Conservation (phyloP, 805 yeast genomes). For the Ogataea salicorniae region DNA sequence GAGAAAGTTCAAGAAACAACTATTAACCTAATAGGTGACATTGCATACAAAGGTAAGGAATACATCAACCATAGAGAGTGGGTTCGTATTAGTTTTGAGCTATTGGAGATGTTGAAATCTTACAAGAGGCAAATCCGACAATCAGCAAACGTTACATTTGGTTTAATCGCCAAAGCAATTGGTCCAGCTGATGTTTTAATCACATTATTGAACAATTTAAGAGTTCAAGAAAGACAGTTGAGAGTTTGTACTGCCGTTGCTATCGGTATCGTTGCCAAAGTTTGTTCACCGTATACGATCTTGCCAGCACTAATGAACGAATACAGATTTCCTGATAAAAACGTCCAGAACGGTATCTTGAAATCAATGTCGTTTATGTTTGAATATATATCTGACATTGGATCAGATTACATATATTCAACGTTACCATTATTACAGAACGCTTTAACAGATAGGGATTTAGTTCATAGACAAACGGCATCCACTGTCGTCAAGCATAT, state of each 20-base stretch:
- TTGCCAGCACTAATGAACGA: conserved; percentile 95
- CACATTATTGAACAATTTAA: conserved; percentile 73
- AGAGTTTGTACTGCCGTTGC: conserved; percentile 98
- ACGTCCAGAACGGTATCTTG: conserved; percentile 92
- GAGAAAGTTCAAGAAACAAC: conserved; percentile 86
- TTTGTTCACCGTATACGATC: conserved; percentile 89
- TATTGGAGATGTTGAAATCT: conserved; percentile 83
- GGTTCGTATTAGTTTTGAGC: conserved; percentile 93
- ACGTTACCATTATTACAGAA: conserved; percentile 77
- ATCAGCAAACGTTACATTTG: conserved; percentile 88
- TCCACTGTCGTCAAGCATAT: conserved; percentile 80
- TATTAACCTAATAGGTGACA: conserved; percentile 71
- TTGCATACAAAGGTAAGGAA: conserved; percentile 77
- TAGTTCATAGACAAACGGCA: conserved; percentile 93
- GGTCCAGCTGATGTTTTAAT: conserved; percentile 95
- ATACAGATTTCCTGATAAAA: conserved; percentile 83
- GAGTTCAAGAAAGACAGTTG: conserved; percentile 92
- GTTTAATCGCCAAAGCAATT: conserved; percentile 81
- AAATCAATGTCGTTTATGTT: conserved; percentile 88
- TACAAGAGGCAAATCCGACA: conserved; percentile 69
- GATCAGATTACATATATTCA: conserved; percentile 77
- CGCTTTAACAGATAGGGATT: conserved; percentile 85
- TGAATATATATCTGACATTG: conserved; percentile 80
- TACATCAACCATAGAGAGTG: conserved; percentile 88
- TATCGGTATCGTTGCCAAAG: conserved; percentile 91